Percentiles rank a stretch among this genome's conserved stretches.
phyloP scores from a whole-genome alignment of 352 stramenopile species.

The Hyaloperonospora arabidopsidis region DNA sequence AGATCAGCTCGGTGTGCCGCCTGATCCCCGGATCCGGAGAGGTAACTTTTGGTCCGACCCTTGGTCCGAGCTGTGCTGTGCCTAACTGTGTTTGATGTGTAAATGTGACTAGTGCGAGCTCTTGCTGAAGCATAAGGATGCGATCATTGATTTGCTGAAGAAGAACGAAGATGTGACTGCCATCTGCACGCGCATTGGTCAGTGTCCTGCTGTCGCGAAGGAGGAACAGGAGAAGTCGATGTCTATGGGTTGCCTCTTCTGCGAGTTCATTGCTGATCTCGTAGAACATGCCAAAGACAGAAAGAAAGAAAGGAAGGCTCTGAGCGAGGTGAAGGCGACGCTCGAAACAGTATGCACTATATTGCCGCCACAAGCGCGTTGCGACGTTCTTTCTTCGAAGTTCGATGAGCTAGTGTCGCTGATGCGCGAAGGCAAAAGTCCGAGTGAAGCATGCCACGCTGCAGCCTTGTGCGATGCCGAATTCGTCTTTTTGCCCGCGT shows the following conservation, averaged over 20 bases:
- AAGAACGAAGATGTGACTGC: constrained; percentile 40
- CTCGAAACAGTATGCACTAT: constrained; percentile 73
- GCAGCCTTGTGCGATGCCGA: constrained; percentile 48
- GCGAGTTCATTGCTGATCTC: constrained; percentile 67
- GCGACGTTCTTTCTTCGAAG: constrained; percentile 62
- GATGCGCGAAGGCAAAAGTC: constrained; percentile 50
- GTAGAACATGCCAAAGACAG: constrained; percentile 39
- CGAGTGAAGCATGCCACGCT: constrained; percentile 47
- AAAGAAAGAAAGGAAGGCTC: constrained; percentile 39
- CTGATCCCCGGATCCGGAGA: constrained; percentile 47
- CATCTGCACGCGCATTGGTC: constrained; percentile 44
- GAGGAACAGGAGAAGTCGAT: constrained; percentile 28
- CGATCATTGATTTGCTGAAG: constrained; percentile 46
- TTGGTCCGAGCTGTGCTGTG: not conserved
- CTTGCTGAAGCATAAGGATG: constrained; percentile 41
- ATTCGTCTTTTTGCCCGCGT: constrained; percentile 25
- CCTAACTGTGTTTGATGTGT: not conserved
- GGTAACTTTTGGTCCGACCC: constrained; percentile 10
- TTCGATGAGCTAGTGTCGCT: constrained; percentile 67
- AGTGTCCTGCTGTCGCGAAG: constrained; percentile 20
- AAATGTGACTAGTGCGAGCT: constrained; percentile 37
- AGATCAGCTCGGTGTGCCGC: constrained; percentile 47
- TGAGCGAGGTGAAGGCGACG: constrained; percentile 56
- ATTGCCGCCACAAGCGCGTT: constrained; percentile 48
- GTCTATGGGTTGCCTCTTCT: constrained; percentile 66